A percentile compares a stretch with the other conserved stretches of the same genome.
Evolutionary conservation across 148 eudicot genomes (phyloP).

Genomic region (Suaeda aralocaspica): DNA sequence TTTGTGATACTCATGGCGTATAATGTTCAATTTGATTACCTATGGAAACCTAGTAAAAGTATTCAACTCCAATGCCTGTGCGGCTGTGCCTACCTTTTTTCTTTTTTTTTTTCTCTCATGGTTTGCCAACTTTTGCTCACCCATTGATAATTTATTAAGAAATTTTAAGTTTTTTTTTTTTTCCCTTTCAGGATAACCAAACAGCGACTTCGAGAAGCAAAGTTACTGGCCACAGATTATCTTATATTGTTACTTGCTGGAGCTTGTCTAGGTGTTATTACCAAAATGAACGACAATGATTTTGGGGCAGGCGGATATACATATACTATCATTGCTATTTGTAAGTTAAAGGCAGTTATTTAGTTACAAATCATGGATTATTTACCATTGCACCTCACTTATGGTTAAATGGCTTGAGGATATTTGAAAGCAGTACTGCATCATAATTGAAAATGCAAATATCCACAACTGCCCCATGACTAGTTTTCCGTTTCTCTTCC

Average conservation of each 20-base stretch:
- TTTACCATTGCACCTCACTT: too few species aligned
- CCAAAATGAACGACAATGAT: conserved; percentile 40
- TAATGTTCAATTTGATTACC: not conserved
- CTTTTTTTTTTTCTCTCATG: not conserved
- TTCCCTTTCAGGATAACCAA: conserved; percentile 49
- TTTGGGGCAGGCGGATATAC: conserved; percentile 50
- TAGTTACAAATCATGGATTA: too few species aligned
- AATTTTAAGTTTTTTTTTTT: not conserved
- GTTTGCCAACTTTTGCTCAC: not conserved
- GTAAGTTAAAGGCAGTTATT: conserved; percentile 32
- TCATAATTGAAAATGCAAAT: not conserved
- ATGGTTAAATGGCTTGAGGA: not conserved
- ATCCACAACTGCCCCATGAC: not conserved
- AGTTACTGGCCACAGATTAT: conserved; percentile 51
- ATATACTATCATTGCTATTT: conserved; percentile 52
- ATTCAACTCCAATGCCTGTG: not conserved
- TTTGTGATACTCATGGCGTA: not conserved
- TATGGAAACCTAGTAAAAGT: not conserved
- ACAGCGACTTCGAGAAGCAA: conserved; percentile 53
- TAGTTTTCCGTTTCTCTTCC: not conserved
- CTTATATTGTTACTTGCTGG: conserved; percentile 53
- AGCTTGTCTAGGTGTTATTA: conserved; percentile 49
- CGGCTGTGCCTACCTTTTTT: not conserved
- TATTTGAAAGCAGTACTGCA: not conserved
- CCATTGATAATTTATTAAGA: not conserved